Evolutionary conservation across 2,329 filamentous ascomycete genomes (phyloP), one percentile per base, ranked within the genome.

Genomic region (Stylonectria norvegica): DNA sequence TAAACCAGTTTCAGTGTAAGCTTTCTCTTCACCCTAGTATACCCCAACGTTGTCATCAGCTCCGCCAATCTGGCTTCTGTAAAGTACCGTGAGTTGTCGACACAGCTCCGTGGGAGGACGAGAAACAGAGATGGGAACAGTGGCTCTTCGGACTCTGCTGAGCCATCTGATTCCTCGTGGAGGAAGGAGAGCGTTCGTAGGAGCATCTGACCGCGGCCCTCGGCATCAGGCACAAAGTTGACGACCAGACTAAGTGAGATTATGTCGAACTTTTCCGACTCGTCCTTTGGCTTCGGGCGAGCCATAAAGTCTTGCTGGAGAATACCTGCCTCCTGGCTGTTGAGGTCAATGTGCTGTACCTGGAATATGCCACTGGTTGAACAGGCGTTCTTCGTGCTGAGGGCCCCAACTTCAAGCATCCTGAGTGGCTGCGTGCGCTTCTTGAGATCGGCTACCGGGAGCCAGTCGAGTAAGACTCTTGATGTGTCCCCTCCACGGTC

Each of bases 301-400:
- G 88, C 69, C 90, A 98, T 95, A 58, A 98, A 97, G 63, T 98
- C 89, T 60, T 96, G 89, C 63, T 94, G 81, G 42, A 82, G 61
- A 50, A 98, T 98, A 1, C 81, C 83, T 1, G 83, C 73, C 33
- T 83, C 83, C 59, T 95, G 89, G 44, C 89, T 93, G 64, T 94
- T 86, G 40, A 98, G 69, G 60, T 98, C 93, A 61, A 98, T 96
- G 49, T 89, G 79, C 46, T 83, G 78, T 55, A 95, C 80, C 23
- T 85, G 72, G 54, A 97, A 86, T 30, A 77, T 60, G 5, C 73
- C 73, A 46, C 84, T 85, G 45, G 72, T 78, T 1, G 89, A 91
- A 63, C 89, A 95, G 11, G 85, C 85, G 62, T 98, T 98, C 27
- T 77, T 76, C 3, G 82, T 86, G 52, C 88, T 94, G 37, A 98